Evolutionary conservation across 2,329 filamentous ascomycete genomes (phyloP).

Genomic region (Pseudogymnoascus sp.): DNA sequence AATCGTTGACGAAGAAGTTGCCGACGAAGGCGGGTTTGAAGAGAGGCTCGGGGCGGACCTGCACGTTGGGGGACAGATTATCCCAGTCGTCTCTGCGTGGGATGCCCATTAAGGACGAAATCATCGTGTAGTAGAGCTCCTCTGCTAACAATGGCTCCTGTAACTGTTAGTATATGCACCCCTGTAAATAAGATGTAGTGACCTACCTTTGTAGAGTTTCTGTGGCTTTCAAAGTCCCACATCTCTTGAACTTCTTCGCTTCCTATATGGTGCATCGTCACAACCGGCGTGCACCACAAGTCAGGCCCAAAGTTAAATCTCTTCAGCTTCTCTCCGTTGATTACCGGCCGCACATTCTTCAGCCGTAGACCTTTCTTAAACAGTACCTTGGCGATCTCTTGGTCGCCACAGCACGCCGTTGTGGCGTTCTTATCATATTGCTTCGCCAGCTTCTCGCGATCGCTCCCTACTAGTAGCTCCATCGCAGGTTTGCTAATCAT

Average conservation of each 20-base stretch:
- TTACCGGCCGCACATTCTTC: slow-evolving; percentile 43
- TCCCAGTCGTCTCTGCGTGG: slow-evolving; percentile 44
- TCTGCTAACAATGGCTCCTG: slow-evolving; percentile 40
- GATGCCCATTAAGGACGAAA: slow-evolving; percentile 37
- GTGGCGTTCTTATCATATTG: slow-evolving; percentile 39
- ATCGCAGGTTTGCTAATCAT: neutral
- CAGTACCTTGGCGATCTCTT: slow-evolving; percentile 41
- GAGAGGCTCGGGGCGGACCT: slow-evolving; percentile 37
- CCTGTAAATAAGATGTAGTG: neutral
- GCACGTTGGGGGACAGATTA: slow-evolving; percentile 44
- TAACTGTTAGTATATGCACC: slow-evolving; percentile 25
- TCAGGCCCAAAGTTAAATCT: slow-evolving; percentile 38
- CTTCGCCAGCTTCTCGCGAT: neutral
- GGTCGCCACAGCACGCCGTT: slow-evolving; percentile 46
- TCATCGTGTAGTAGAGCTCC: slow-evolving; percentile 45
- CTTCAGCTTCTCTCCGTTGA: slow-evolving; percentile 49
- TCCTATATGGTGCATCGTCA: slow-evolving; percentile 51
- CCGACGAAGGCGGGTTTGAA: slow-evolving; percentile 38
- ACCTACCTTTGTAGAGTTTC: slow-evolving; percentile 16
- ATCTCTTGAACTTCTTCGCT: slow-evolving; percentile 45
- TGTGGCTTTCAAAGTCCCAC: slow-evolving; percentile 46
- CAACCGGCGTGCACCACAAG: slow-evolving; percentile 50
- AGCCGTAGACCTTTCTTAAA: slow-evolving; percentile 41
- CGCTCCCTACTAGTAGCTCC: neutral
- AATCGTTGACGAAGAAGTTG: slow-evolving; percentile 15